Percentiles rank a stretch among this genome's conserved stretches.
Evolutionary conservation across 345 rosid genomes (phyloP).

Genomic region (Arabis hirsuta): DNA sequence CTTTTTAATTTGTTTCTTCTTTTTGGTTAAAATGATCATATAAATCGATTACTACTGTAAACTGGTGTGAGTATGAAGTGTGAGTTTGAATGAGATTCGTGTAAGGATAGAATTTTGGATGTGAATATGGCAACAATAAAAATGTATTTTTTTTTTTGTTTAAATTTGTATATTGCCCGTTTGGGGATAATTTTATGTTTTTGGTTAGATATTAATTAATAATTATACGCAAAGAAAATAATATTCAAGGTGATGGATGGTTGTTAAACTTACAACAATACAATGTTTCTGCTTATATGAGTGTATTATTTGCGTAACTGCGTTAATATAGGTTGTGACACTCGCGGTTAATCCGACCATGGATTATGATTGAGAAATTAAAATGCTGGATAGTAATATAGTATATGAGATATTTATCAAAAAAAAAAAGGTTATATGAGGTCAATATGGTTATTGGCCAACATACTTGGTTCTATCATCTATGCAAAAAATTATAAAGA

Average conservation of each 20-base stretch:
- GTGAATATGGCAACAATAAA: neutral
- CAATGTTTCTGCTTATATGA: neutral
- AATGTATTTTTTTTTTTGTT: neutral
- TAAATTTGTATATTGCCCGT: conserved; percentile 1
- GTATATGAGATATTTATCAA: too few relatives aligned
- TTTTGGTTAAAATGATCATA: conserved; percentile 15
- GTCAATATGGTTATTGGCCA: too few relatives aligned
- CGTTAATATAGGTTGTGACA: too few relatives aligned
- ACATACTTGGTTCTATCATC: too few relatives aligned
- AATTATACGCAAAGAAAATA: neutral
- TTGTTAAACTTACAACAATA: neutral
- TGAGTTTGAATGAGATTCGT: conserved; percentile 28
- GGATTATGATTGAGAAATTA: too few relatives aligned
- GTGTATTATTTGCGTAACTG: neutral
- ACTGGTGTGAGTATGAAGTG: conserved; percentile 28
- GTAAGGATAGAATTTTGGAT: neutral
- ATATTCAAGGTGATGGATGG: neutral
- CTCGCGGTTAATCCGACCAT: neutral
- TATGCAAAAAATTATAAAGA: too few relatives aligned
- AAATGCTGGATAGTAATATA: too few relatives aligned
- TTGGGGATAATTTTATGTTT: neutral
- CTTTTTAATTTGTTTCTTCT: neutral
- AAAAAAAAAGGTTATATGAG: too few relatives aligned
- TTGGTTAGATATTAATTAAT: neutral
- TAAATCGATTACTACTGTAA: neutral